These are phyloP conservation scores for Bacidia rubella DNA, from an alignment of 495 filamentous ascomycete species.

Conservation along the genomic window DNA sequence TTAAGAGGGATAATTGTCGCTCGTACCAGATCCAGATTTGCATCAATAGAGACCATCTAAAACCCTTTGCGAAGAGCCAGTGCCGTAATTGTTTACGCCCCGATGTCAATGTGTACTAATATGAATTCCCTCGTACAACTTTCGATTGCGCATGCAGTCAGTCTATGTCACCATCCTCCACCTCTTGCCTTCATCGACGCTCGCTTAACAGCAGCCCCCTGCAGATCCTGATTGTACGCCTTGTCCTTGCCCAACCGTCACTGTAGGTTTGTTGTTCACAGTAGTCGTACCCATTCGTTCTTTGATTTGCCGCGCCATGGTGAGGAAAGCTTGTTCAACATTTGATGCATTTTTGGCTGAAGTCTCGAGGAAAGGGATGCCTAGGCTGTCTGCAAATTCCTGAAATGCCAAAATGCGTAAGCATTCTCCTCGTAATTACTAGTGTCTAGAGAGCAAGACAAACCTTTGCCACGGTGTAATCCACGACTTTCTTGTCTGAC, in stretches of 20 bases:
- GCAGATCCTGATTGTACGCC: conserved; percentile 84
- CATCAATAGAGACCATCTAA: background rate
- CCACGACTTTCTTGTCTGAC: conserved; percentile 99
- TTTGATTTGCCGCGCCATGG: conserved; percentile 99
- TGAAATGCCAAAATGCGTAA: conserved; percentile 24
- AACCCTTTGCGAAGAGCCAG: background rate
- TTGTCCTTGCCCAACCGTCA: conserved; percentile 87
- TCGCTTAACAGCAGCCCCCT: conserved; percentile 82
- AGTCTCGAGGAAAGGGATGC: conserved; percentile 98
- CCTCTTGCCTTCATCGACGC: background rate
- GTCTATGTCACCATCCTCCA: conserved; percentile 4
- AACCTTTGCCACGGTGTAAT: conserved; percentile 99
- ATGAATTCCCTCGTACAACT: background rate
- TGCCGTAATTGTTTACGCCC: background rate
- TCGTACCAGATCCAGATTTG: background rate
- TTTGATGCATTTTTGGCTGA: conserved; percentile 99
- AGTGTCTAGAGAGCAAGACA: conserved; percentile 13
- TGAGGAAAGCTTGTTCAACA: conserved; percentile 98
- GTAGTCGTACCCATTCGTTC: conserved; percentile 97
- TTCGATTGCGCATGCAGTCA: conserved; percentile 6
- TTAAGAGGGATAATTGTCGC: background rate
- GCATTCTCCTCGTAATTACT: conserved; percentile 10
- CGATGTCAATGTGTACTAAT: background rate
- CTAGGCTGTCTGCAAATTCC: conserved; percentile 98
- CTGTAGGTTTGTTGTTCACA: conserved; percentile 95